phyloP scores from a whole-genome alignment of 768 basidiomycete species.

The Grammothele lineata region DNA sequence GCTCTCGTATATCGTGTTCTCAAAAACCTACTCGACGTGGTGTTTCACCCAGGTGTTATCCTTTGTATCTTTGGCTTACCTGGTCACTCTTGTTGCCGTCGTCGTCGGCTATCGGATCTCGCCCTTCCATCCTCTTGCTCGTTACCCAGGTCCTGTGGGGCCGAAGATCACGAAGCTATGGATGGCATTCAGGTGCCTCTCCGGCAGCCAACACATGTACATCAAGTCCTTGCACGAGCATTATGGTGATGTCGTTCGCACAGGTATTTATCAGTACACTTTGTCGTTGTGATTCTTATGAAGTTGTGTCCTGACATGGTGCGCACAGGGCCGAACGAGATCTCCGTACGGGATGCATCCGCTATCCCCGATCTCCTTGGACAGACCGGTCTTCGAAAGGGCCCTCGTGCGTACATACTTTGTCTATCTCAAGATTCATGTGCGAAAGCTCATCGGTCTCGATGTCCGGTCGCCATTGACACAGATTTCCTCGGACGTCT shows the following conservation, averaged over 20 bases:
- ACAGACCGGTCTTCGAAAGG: slow-evolving; percentile 36
- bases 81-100: slow-evolving; percentile 30
- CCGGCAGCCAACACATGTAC: slow-evolving; percentile 26
- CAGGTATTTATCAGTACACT: slow-evolving; percentile 30
- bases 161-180: slow-evolving; percentile 26
- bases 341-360: slow-evolving; percentile 33
- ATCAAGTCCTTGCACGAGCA: slow-evolving; percentile 28
- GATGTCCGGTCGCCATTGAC: neutral
- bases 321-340: slow-evolving; percentile 40
- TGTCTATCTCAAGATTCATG: too few species aligned
- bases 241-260: slow-evolving; percentile 33
- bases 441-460: too few species aligned
- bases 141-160: slow-evolving; percentile 31
- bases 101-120: slow-evolving; percentile 32
- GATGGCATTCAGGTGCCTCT: slow-evolving; percentile 15
- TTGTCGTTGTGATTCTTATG: neutral
- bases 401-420: slow-evolving; percentile 26
- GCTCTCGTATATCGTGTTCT: neutral
- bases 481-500: neutral
- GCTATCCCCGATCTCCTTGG: slow-evolving; percentile 26
- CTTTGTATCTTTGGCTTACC: too few species aligned
- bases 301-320: too few species aligned
- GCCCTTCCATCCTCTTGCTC: slow-evolving; percentile 34
- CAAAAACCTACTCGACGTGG: slow-evolving; percentile 4
- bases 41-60: too few species aligned